Evolutionary conservation across 768 basidiomycete species (phyloP).

Genomic region (Tulasnella sp.): DNA sequence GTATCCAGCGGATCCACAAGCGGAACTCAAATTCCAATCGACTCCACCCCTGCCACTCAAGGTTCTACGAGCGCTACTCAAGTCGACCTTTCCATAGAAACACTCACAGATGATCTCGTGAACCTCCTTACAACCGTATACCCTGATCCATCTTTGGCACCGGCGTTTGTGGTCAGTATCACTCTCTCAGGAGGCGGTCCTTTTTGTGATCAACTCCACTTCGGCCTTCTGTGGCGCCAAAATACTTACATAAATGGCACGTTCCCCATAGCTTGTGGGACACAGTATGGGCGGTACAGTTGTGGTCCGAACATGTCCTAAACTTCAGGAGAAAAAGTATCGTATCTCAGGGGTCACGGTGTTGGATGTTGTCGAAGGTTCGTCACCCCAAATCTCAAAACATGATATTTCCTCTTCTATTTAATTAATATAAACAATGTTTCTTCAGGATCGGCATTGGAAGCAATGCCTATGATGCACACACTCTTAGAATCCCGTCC

Average conservation of each 20-base stretch:
- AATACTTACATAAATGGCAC: no score
- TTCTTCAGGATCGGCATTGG: slow-evolving; percentile 68
- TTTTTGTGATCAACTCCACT: no score
- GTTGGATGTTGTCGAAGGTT: slow-evolving; percentile 83
- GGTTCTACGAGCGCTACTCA: no score
- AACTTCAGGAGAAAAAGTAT: slow-evolving; percentile 54
- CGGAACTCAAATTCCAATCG: not conserved
- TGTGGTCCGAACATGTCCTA: slow-evolving; percentile 53
- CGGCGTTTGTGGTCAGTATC: slow-evolving; percentile 61
- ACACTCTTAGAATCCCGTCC: slow-evolving; percentile 74
- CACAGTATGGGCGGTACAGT: slow-evolving; percentile 98
- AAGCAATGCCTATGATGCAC: slow-evolving; percentile 88
- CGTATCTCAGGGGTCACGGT: slow-evolving; percentile 65
- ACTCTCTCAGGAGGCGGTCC: not conserved
- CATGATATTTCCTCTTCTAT: not conserved
- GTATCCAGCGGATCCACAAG: slow-evolving; percentile 20
- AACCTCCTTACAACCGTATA: slow-evolving; percentile 56
- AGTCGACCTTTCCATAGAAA: slow-evolving; percentile 56
- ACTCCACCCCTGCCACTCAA: no score
- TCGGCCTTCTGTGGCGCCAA: no score
- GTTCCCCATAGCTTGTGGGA: slow-evolving; percentile 52
- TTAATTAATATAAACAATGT: no score
- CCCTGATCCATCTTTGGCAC: slow-evolving; percentile 46
- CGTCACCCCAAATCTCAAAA: not conserved
- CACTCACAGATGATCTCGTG: slow-evolving; percentile 62